These are phyloP conservation scores for Leptographium galeiforme DNA, from an alignment of 2,329 filamentous ascomycete genomes.

Conservation along the genomic window DNA sequence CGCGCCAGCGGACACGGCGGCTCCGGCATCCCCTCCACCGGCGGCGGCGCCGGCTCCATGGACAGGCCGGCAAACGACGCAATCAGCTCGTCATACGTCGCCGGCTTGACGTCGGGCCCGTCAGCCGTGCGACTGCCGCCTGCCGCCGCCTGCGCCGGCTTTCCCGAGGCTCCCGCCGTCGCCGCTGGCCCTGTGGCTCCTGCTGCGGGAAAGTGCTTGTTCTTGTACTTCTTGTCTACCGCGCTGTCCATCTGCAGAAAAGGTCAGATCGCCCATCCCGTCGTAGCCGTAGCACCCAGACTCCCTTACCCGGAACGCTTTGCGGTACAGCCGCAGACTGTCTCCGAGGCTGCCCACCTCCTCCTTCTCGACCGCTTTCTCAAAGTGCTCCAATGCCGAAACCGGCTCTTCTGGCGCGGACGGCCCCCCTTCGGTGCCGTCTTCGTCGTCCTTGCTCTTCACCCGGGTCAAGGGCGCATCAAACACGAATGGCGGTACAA, in stretches of 20 bases:
- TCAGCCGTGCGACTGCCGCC: background rate
- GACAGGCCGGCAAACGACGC: constrained; percentile 56
- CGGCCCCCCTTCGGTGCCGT: no score
- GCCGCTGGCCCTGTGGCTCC: constrained; percentile 22
- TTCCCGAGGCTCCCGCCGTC: background rate
- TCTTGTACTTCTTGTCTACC: constrained; percentile 77
- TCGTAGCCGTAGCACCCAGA: background rate
- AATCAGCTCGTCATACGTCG: constrained; percentile 56
- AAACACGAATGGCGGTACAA: constrained; percentile 20
- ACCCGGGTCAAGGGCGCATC: constrained; percentile 14
- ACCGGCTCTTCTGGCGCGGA: constrained; percentile 32
- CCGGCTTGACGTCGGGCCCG: constrained; percentile 38
- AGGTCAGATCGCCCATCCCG: background rate
- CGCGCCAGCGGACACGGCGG: constrained; percentile 67
- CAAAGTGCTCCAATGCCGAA: constrained; percentile 84
- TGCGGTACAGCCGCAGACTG: constrained; percentile 76
- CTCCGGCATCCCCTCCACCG: constrained; percentile 57
- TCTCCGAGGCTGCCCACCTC: constrained; percentile 74
- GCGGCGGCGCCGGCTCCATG: constrained; percentile 54
- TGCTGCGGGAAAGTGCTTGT: constrained; percentile 73
- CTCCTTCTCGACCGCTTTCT: constrained; percentile 82
- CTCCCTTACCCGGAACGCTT: constrained; percentile 62
- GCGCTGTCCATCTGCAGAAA: constrained; percentile 62
- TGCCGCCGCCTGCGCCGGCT: background rate
- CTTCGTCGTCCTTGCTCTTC: constrained; percentile 12